Evolutionary conservation across 140 eudicot genomes (phyloP), one percentile per base, ranked within the genome.

Genomic region (Oenanthe javanica): DNA sequence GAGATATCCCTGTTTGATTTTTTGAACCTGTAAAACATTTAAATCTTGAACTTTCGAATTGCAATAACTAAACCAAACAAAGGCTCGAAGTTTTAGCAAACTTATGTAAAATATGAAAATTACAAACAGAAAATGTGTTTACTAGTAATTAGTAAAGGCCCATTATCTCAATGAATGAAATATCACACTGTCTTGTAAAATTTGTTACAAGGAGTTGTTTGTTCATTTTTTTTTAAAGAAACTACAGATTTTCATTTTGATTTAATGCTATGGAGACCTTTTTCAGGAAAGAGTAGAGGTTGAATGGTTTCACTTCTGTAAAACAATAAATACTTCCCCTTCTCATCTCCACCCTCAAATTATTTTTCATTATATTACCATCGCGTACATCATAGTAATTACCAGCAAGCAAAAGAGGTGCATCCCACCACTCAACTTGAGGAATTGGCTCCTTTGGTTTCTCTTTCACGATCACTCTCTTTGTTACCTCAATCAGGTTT

Each of bases 1-100:
- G 77, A 94, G 97, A 86, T 94, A 92, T 54, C 98, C 97, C 85
- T 94, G 98, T 78, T 90, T 92, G 82, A 94, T 94, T 27, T 96
- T 89, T 74, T 90, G 96, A 86, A 90, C 93, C 98, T 94, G 79
- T 52, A 45, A 73, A 63, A 57, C 80, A 75, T 38, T 36, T 72
- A 76, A 16, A 27, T 74, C 38, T 38, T 59, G n/a, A 77, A 76
- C 25, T 40, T 15, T 18, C 14, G 8, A 70, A 67, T 67, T 6
- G 40, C 74, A 67, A 67, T 25, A 25, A 67, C 18, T 67, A 31
- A 15, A 9, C 31, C n/a, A 16, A 15, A 27, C 43, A 54, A 48
- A 47, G 50, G 45, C 50, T 6, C 38, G 16, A 36, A 25, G 18
- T 6, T 61, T n/a, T 6, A 61, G 73, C 43, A 67, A 27, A 66